These are phyloP conservation scores for Exutisphaerella laricina DNA, from an alignment of 2,329 filamentous ascomycete genomes.

Conservation along the genomic window DNA sequence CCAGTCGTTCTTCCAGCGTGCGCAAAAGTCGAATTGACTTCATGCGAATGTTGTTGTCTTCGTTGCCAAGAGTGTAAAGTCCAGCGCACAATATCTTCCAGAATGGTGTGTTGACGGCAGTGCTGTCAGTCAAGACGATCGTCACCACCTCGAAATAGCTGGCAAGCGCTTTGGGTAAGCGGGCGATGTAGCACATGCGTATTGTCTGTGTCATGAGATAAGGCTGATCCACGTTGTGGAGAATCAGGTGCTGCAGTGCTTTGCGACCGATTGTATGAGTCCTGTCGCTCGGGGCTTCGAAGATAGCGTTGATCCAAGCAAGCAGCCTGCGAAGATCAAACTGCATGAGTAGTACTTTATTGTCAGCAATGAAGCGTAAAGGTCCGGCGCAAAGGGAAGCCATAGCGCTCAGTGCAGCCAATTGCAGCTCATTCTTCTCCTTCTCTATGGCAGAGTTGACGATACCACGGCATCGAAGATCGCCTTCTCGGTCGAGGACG, in stretches of 20 bases:
- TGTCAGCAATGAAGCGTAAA: constrained; percentile 81
- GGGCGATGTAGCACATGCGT: constrained; percentile 78
- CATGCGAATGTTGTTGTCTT: constrained; percentile 80
- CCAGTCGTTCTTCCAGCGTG: constrained; percentile 68
- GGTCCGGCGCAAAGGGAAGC: constrained; percentile 79
- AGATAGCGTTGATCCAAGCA: constrained; percentile 91
- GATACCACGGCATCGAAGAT: constrained; percentile 67
- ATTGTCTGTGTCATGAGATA: constrained; percentile 87
- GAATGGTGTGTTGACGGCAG: constrained; percentile 77
- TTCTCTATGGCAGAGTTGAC: constrained; percentile 91
- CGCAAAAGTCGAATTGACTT: constrained; percentile 79
- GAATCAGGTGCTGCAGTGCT: constrained; percentile 81
- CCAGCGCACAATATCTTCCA: constrained; percentile 88
- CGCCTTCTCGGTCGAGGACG: constrained; percentile 69
- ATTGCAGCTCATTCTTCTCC: constrained; percentile 86
- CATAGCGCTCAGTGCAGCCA: constrained; percentile 91
- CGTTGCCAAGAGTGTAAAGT: constrained; percentile 86
- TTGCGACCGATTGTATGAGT: constrained; percentile 85
- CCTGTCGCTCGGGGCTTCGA: constrained; percentile 83
- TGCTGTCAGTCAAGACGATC: constrained; percentile 73
- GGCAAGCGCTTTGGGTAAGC: constrained; percentile 69
- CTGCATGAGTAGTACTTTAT: constrained; percentile 75
- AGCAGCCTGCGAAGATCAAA: constrained; percentile 93
- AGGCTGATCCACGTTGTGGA: constrained; percentile 81
- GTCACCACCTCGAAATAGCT: constrained; percentile 94